Evolutionary conservation across 371 early-diverging fungal genomes (phyloP), one percentile per base, ranked within the genome.

Genomic region (Mortierella sp.): DNA sequence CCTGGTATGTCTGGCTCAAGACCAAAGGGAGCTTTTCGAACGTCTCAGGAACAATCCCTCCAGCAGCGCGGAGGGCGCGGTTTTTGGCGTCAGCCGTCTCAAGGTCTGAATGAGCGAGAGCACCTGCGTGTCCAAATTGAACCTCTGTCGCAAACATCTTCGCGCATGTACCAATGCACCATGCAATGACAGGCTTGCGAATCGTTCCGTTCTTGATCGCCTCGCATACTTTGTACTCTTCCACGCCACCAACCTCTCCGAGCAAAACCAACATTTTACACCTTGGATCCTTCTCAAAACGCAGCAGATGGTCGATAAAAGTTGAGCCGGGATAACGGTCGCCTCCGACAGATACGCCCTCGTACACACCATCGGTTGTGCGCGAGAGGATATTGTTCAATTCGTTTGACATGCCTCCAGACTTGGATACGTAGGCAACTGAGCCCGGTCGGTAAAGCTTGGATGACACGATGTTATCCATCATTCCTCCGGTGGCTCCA

Each of bases 401-500:
- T 86, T 98, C 99, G 89, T 98, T 98, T 74, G 97, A 97, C 99
- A 98, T 98, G 84, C 99, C 99, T 85, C 99, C 99, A 41, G 96
- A 95, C 92, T 98, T 98, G 86, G 96, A 95, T 58, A 98, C 98
- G 80, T 98, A 98, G 38, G 95, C 98, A 36, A 98, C 97, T 1
- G 97, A 97, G 36, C 99, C 99, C 55, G 97, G 86, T 57, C 97
- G 94, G 89, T 98, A 98, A 77, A 98, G 91, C 87, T 96, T 96
- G 86, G 96, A 96, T 19, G 96, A 87, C 33, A 97, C 97, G 87
- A 98, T 98, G 91, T 98, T 98, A 87, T 98, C 99, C 97, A 98
- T 98, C 99, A 98, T 98, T 80, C 99, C 99, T 85, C 99, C 99
- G 40, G 99, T 98, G 92, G 98, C 98, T 81, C 99, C 99, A 77